phyloP scores from a whole-genome alignment of 345 rosid species.

The Eutrema japonicum region DNA sequence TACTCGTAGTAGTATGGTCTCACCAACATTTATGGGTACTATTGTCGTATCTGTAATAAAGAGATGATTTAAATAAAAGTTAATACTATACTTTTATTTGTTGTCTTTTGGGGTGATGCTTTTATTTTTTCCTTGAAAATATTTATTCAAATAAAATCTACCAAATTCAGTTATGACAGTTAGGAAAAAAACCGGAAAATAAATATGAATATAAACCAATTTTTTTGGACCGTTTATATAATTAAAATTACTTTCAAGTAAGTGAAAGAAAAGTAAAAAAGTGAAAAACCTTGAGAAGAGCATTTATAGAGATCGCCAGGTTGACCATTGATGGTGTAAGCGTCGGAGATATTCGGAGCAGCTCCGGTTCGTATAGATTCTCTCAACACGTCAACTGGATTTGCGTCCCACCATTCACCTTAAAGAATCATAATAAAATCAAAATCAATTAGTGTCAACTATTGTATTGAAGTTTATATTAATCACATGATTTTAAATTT shows the following conservation, averaged over 20 bases:
- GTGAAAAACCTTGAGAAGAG: constrained; percentile 65
- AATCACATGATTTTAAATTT: not conserved
- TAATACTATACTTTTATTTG: not conserved
- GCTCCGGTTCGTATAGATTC: constrained; percentile 73
- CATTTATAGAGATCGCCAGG: constrained; percentile 96
- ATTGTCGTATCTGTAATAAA: constrained; percentile 65
- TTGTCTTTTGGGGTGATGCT: constrained; percentile 1
- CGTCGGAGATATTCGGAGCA: constrained; percentile 77
- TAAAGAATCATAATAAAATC: constrained; percentile 11
- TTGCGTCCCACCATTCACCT: constrained; percentile 99
- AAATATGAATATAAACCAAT: not conserved
- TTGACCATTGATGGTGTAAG: constrained; percentile 90
- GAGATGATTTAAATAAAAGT: not conserved
- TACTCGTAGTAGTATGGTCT: constrained; percentile 83
- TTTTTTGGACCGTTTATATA: not conserved
- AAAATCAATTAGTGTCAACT: not conserved
- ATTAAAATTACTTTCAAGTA: not conserved
- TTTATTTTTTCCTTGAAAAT: not conserved
- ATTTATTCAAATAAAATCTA: constrained; percentile 12
- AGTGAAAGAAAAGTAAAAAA: not conserved
- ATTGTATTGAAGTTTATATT: not conserved
- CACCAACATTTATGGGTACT: constrained; percentile 77
- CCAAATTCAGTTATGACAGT: constrained; percentile 34
- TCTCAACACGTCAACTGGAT: constrained; percentile 81
- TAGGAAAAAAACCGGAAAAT: constrained; percentile 10